phyloP scores from a whole-genome alignment of 2,329 filamentous ascomycete genomes.

The Xylariaceae sp. region DNA sequence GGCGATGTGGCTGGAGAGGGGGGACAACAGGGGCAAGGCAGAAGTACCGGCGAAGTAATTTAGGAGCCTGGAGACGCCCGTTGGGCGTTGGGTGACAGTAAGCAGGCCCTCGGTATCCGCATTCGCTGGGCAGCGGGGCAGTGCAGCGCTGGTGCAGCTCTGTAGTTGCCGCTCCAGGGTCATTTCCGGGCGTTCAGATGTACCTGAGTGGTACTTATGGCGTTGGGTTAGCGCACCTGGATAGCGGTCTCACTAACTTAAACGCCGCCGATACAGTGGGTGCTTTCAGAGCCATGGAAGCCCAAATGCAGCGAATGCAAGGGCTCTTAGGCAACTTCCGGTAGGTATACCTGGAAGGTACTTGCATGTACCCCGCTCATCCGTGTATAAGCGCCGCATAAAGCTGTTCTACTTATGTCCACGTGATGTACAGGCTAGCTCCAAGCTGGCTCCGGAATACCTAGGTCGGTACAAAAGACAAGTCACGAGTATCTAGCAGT shows the following conservation, averaged over 20 bases:
- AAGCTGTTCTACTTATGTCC: no score
- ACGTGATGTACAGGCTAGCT: no score
- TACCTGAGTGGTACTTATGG: no score
- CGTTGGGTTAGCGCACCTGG: no score
- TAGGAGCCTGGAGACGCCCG: not conserved
- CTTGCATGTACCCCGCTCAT: not conserved
- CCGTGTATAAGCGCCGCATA: no score
- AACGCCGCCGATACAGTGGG: not conserved
- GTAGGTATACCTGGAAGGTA: not conserved
- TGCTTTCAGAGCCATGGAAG: not conserved
- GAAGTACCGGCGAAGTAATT: not conserved
- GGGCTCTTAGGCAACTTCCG: not conserved
- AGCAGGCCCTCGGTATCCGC: not conserved
- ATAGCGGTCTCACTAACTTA: no score
- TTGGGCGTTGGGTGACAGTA: not conserved
- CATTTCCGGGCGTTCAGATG: not conserved
- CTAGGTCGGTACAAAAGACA: no score
- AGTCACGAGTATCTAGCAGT: no score
- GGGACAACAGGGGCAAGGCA: constrained; percentile 11
- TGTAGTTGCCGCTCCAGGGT: not conserved
- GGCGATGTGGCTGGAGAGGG: constrained; percentile 31
- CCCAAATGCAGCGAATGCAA: not conserved
- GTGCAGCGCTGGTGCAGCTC: not conserved
- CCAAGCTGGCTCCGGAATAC: no score
- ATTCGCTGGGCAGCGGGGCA: not conserved